These are phyloP conservation scores for Termitomyces sp. DNA, from an alignment of 768 basidiomycete genomes.

Conservation along the genomic window DNA sequence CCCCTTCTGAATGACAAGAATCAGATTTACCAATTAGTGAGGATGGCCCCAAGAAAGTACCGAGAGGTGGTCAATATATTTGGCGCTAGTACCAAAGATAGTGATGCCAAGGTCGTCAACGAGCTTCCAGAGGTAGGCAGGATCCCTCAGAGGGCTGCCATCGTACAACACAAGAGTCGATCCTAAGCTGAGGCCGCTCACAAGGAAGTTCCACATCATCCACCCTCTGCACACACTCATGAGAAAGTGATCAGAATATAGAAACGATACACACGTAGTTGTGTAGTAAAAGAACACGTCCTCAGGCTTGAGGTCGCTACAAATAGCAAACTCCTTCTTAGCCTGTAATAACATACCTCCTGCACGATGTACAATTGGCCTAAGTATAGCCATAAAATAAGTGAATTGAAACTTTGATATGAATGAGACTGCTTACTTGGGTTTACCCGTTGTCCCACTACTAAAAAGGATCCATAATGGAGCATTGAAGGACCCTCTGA, in stretches of 20 bases:
- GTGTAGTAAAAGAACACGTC: slow-evolving; percentile 86
- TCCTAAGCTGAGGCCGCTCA: slow-evolving; percentile 60
- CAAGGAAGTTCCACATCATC: slow-evolving; percentile 93
- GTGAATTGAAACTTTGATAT: slow-evolving; percentile 1
- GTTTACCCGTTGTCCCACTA: slow-evolving; percentile 76
- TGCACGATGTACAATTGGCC: slow-evolving; percentile 75
- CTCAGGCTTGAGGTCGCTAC: slow-evolving; percentile 58
- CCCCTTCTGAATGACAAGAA: slow-evolving; percentile 43
- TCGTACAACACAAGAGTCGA: slow-evolving; percentile 77
- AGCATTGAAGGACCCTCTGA: slow-evolving; percentile 60
- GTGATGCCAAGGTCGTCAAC: slow-evolving; percentile 69
- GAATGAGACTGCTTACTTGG: slow-evolving; percentile 43
- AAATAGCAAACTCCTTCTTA: slow-evolving; percentile 68
- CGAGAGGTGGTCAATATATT: slow-evolving; percentile 77
- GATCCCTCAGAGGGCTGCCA: slow-evolving; percentile 72
- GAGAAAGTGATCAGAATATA: neutral
- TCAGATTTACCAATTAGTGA: slow-evolving; percentile 9
- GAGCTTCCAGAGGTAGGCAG: slow-evolving; percentile 62
- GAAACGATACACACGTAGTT: slow-evolving; percentile 55
- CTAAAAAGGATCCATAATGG: slow-evolving; percentile 89
- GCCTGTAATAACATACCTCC: slow-evolving; percentile 77
- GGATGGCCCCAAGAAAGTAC: slow-evolving; percentile 33
- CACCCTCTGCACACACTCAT: slow-evolving; percentile 50
- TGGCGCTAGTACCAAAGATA: slow-evolving; percentile 81
- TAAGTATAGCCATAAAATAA: slow-evolving; percentile 22